Conservation (phyloP, 2,329 filamentous ascomycete species). For the Fusarium vanettenii region DNA sequence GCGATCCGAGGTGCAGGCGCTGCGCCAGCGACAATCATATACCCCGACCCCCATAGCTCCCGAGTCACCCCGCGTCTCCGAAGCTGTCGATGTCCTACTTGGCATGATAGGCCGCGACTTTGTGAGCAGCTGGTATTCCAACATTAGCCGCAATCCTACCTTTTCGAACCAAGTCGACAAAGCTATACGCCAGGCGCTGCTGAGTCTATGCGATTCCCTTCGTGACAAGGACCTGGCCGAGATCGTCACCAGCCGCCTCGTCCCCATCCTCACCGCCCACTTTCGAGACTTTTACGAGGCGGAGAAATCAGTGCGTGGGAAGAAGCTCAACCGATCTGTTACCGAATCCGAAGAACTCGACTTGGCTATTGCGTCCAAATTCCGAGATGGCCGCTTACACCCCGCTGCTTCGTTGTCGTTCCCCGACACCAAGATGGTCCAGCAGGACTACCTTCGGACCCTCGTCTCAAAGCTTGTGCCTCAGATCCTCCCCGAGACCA, state of each 20-base stretch:
- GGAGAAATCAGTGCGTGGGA: conserved; percentile 86
- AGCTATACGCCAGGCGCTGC: conserved; percentile 78
- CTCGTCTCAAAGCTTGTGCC: conserved; percentile 80
- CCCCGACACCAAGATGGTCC: conserved; percentile 83
- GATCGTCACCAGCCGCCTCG: conserved; percentile 81
- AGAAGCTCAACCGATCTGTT: conserved; percentile 86
- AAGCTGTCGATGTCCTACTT: conserved; percentile 82
- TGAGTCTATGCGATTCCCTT: conserved; percentile 77
- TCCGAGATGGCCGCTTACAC: conserved; percentile 88
- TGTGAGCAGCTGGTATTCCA: conserved; percentile 86
- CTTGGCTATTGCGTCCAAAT: conserved; percentile 94
- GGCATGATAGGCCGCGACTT: conserved; percentile 84
- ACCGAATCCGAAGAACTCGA: conserved; percentile 98
- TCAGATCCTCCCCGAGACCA: conserved; percentile 76
- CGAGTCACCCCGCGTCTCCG: conserved; percentile 80
- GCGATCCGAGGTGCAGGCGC: conserved; percentile 74
- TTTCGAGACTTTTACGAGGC: conserved; percentile 92
- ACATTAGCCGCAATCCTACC: conserved; percentile 82
- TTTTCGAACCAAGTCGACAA: conserved; percentile 91
- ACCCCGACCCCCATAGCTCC: conserved; percentile 77
- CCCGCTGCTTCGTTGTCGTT: conserved; percentile 85
- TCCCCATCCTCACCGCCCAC: conserved; percentile 89
- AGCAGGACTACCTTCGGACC: conserved; percentile 88
- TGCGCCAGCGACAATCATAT: conserved; percentile 76
- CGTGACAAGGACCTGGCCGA: conserved; percentile 85